Evolutionary conservation across 2,329 filamentous ascomycete genomes (phyloP), one percentile per base, ranked within the genome.

Genomic region (Cytospora leucostoma): DNA sequence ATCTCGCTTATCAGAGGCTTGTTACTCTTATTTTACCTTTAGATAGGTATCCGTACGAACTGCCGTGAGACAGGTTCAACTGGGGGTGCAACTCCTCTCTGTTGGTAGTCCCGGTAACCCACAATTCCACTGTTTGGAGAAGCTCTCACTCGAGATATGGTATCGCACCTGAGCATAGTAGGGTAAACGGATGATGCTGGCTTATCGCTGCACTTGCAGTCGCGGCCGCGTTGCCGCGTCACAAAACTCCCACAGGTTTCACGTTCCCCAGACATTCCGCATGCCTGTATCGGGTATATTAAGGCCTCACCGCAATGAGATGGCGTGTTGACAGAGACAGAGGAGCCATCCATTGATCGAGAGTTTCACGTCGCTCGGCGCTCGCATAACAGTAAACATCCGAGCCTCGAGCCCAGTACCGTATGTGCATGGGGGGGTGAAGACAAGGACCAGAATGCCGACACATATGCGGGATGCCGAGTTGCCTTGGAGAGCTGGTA

Each of bases 171-270:
- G 27, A 27, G 27, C 27, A 2, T 27, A 27, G 27, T 27, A 27
- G 2, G 27, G 27, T 27, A 27, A 27, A 44, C 40, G 63, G 63
- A 63, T 63, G 44, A 65, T 65, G 63, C 60, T 50, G 63, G 63
- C 58, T 47, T 33, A 17, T 19, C n/a, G 19, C 38, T 37, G 32
- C 32, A 56, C 61, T 27, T 58, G 55, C 34, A 54, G 56, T 52
- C 35, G 52, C 7, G 60, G 49, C 56, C 52, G 13, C 21, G 34
- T 32, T 44, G 49, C 63, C 64, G 50, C 56, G 56, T 59, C 49
- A 59, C 44, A 49, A 57, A 52, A 27, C 35, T 37, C 21, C 53
- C 61, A 51, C 61, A 54, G 34, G 61, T 65, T 63, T 65, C 64
- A 65, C 53, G 52, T 61, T 56, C 17, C n/a, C 21, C 52, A n/a